phyloP scores from a whole-genome alignment of 306 rosid species.

The Glycine soja region DNA sequence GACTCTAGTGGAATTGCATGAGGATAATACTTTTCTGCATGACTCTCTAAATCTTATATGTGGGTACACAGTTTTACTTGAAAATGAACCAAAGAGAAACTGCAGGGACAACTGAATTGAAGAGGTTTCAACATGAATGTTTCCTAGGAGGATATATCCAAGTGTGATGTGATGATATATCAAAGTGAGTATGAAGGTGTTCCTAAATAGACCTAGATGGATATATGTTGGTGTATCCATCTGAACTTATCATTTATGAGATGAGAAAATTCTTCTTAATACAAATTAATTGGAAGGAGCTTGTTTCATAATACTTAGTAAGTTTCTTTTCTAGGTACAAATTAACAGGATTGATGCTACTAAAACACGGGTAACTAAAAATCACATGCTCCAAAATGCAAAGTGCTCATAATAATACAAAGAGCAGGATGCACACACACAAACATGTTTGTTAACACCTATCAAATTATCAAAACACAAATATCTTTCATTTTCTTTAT shows the following conservation, averaged over 20 bases:
- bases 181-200: neutral
- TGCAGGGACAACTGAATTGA: slow-evolving; percentile 42
- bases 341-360: slow-evolving; percentile 14
- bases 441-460: too few relatives aligned
- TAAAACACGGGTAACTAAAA: too few relatives aligned
- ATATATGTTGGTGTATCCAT: neutral
- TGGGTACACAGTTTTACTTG: slow-evolving; percentile 15
- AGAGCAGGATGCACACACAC: too few relatives aligned
- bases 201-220: neutral
- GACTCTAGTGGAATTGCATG: neutral
- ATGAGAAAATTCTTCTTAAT: neutral
- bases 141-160: neutral
- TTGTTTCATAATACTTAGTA: neutral
- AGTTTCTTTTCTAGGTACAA: slow-evolving; percentile 9
- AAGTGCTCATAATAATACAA: too few relatives aligned
- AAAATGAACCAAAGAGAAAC: slow-evolving; percentile 19
- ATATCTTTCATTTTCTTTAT: too few relatives aligned
- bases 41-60: too few relatives aligned
- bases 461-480: too few relatives aligned
- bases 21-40: neutral
- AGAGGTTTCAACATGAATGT: slow-evolving; percentile 42
- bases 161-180: too few relatives aligned
- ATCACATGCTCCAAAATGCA: too few relatives aligned
- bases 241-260: neutral
- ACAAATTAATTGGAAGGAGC: neutral